Evolutionary conservation across 352 stramenopile species (phyloP).

Genomic region (Pythium folliculosum): DNA sequence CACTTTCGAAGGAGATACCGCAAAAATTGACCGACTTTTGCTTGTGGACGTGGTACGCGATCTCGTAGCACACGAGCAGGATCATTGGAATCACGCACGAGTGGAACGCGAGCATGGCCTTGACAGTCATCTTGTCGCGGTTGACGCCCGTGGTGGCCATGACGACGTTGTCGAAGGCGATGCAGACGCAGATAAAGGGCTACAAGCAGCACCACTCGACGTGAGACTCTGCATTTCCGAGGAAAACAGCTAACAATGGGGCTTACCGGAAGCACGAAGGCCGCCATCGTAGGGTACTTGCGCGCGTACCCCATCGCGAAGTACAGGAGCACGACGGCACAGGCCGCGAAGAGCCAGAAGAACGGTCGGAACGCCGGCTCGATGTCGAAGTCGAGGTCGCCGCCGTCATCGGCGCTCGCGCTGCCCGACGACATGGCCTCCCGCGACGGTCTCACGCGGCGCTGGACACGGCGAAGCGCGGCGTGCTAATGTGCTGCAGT

Average conservation of each 20-base stretch:
- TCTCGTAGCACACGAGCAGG: constrained; percentile 87
- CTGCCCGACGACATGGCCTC: constrained; percentile 6
- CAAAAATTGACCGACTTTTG: constrained; percentile 91
- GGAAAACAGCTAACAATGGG: background rate
- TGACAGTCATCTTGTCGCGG: constrained; percentile 47
- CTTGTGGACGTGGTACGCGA: constrained; percentile 91
- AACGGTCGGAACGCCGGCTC: constrained; percentile 51
- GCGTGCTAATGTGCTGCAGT: background rate
- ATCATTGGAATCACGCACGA: constrained; percentile 84
- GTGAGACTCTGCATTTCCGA: background rate
- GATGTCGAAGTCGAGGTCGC: constrained; percentile 45
- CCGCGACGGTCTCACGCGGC: background rate
- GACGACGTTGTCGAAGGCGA: constrained; percentile 80
- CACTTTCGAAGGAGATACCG: constrained; percentile 86
- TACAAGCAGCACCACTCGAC: constrained; percentile 22
- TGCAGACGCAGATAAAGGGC: constrained; percentile 80
- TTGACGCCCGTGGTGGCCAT: constrained; percentile 80
- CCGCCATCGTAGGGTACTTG: constrained; percentile 73
- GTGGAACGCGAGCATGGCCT: constrained; percentile 82
- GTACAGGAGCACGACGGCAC: constrained; percentile 69
- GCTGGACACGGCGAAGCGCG: background rate
- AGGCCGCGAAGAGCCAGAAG: constrained; percentile 70
- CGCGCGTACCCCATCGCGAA: constrained; percentile 70
- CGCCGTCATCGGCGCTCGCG: background rate
- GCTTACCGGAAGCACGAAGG: constrained; percentile 77